Evolutionary conservation across 768 basidiomycete genomes (phyloP).

Genomic region (Suillus clintonianus): DNA sequence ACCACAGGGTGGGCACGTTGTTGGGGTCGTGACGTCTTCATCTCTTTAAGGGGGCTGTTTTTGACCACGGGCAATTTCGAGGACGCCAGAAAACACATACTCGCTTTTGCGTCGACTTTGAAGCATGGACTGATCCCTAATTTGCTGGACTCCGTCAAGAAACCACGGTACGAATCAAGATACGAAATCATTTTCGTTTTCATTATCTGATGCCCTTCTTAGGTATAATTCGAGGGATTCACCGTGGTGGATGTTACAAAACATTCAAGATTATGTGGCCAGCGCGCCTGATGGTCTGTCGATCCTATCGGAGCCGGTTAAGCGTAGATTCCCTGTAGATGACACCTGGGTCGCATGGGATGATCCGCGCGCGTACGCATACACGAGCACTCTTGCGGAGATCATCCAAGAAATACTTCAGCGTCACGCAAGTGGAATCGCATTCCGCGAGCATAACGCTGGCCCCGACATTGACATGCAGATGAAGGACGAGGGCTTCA

Average conservation of each 20-base stretch:
- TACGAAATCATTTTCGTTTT: neutral
- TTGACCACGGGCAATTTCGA: slow-evolving; percentile 88
- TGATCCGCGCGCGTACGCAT: slow-evolving; percentile 78
- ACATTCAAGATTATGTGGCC: slow-evolving; percentile 90
- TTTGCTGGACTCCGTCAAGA: slow-evolving; percentile 84
- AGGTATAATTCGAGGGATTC: slow-evolving; percentile 97
- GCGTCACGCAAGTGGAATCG: slow-evolving; percentile 89
- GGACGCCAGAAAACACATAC: slow-evolving; percentile 85
- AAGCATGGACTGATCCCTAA: slow-evolving; percentile 98
- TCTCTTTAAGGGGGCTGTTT: slow-evolving; percentile 91
- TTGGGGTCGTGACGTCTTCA: slow-evolving; percentile 96
- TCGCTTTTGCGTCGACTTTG: slow-evolving; percentile 89
- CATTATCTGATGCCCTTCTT: neutral
- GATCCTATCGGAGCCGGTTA: slow-evolving; percentile 79
- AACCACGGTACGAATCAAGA: slow-evolving; percentile 60
- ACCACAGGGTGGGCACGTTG: slow-evolving; percentile 91
- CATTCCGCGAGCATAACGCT: slow-evolving; percentile 95
- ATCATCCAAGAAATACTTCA: slow-evolving; percentile 96
- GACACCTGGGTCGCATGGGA: slow-evolving; percentile 95
- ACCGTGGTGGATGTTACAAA: slow-evolving; percentile 99
- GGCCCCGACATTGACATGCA: slow-evolving; percentile 97
- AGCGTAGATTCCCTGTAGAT: slow-evolving; percentile 92
- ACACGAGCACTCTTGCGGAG: slow-evolving; percentile 86
- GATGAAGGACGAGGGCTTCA: slow-evolving; percentile 91
- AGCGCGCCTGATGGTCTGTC: slow-evolving; percentile 83